These are phyloP conservation scores for Beta corolliflora DNA, from an alignment of 179 eudicot genomes.

Conservation along the genomic window DNA sequence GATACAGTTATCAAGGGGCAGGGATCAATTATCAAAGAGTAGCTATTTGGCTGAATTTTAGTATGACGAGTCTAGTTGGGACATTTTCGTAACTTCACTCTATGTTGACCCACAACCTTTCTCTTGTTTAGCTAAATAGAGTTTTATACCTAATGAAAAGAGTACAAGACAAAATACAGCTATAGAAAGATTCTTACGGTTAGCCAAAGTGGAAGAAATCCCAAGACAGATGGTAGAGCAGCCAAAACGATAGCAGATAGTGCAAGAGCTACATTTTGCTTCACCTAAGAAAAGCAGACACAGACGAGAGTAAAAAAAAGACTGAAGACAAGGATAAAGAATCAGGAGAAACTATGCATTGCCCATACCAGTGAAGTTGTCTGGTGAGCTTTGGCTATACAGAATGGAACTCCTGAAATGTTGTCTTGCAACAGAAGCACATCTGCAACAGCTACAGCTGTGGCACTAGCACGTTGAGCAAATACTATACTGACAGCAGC, in stretches of 20 bases:
- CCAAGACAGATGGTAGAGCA: constrained; percentile 87
- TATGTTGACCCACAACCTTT: too few species aligned
- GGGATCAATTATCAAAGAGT: not conserved
- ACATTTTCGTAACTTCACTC: too few species aligned
- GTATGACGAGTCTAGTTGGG: too few species aligned
- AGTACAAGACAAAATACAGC: too few species aligned
- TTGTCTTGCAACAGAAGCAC: constrained; percentile 88
- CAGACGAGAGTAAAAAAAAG: not conserved
- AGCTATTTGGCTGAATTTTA: not conserved
- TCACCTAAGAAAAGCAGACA: constrained; percentile 53
- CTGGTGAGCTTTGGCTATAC: constrained; percentile 87
- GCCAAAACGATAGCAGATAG: constrained; percentile 82
- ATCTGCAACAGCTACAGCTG: constrained; percentile 95
- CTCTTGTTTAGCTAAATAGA: too few species aligned
- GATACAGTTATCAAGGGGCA: constrained; percentile 8
- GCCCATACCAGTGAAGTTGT: constrained; percentile 74
- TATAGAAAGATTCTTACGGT: constrained; percentile 53
- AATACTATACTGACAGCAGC: constrained; percentile 93
- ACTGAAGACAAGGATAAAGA: constrained; percentile 4
- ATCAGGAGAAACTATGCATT: not conserved
- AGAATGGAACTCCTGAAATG: constrained; percentile 88
- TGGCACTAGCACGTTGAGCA: constrained; percentile 92
- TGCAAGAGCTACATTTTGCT: constrained; percentile 97
- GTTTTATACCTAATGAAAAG: too few species aligned
- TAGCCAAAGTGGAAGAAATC: constrained; percentile 87